Evolutionary conservation across 1,284 basidiomycete genomes (phyloP).

Genomic region (Porodaedalea pini): DNA sequence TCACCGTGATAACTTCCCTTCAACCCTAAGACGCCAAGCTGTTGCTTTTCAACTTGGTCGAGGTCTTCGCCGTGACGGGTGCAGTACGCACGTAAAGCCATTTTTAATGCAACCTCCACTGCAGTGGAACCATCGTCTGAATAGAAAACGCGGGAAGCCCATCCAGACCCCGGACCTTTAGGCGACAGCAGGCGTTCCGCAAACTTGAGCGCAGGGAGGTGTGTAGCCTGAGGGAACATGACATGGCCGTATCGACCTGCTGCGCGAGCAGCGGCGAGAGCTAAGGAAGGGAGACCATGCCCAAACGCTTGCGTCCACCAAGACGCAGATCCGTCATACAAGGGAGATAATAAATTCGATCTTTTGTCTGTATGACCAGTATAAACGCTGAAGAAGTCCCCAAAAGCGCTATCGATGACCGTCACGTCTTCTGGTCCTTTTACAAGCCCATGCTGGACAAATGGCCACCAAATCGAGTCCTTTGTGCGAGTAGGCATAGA

Average conservation of each 20-base stretch:
- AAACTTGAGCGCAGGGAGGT: constrained; percentile 80
- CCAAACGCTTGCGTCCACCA: constrained; percentile 99
- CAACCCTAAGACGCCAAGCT: constrained; percentile 81
- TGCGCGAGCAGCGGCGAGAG: constrained; percentile 84
- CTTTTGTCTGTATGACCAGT: constrained; percentile 29
- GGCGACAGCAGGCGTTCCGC: constrained; percentile 65
- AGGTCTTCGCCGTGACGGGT: constrained; percentile 40
- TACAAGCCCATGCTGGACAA: constrained; percentile 86
- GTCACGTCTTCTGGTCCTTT: constrained; percentile 71
- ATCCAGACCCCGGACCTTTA: constrained; percentile 75
- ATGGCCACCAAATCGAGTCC: constrained; percentile 93
- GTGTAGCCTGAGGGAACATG: constrained; percentile 88
- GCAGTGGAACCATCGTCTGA: constrained; percentile 94
- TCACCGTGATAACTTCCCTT: constrained; percentile 97
- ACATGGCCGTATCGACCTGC: constrained; percentile 96
- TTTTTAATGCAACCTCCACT: constrained; percentile 96
- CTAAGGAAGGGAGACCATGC: constrained; percentile 75
- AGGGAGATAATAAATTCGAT: constrained; percentile 52
- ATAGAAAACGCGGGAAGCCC: constrained; percentile 91
- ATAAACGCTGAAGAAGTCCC: constrained; percentile 81
- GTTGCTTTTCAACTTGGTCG: constrained; percentile 41
- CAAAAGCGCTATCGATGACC: constrained; percentile 88
- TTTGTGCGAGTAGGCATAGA: constrained; percentile 79
- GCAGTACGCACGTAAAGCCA: constrained; percentile 82
- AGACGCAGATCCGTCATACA: constrained; percentile 90